Conservation (phyloP, 305 asterid species). For the Fraxinus dipetala region DNA sequence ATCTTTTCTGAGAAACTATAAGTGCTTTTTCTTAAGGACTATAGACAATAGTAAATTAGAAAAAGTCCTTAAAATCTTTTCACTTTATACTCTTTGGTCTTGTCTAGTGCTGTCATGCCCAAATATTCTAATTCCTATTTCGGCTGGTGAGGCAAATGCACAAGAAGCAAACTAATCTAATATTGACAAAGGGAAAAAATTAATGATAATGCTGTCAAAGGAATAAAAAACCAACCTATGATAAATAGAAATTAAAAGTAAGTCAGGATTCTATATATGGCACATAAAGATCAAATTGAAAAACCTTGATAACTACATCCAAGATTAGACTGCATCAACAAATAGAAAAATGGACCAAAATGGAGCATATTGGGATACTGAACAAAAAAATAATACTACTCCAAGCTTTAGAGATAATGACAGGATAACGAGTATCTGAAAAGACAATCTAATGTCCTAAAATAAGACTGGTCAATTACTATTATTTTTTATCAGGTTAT, state of each 20-base stretch:
- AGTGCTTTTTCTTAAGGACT: background rate
- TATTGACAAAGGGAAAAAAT: background rate
- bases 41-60: background rate
- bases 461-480: background rate
- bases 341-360: background rate
- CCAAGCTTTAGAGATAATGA: background rate
- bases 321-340: background rate
- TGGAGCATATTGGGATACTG: background rate
- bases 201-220: background rate
- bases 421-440: background rate
- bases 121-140: background rate
- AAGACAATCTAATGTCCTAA: background rate
- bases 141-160: background rate
- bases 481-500: background rate
- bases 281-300: background rate
- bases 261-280: background rate
- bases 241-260: background rate
- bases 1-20: constrained; percentile 2
- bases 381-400: background rate
- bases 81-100: background rate
- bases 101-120: background rate
- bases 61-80: background rate
- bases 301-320: background rate
- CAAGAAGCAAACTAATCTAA: background rate
- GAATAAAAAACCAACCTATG: background rate